Percentiles rank a stretch among this genome's conserved stretches.
Conservation (phyloP, 371 early-diverging fungal genomes). For the Mortierella sp. region DNA sequence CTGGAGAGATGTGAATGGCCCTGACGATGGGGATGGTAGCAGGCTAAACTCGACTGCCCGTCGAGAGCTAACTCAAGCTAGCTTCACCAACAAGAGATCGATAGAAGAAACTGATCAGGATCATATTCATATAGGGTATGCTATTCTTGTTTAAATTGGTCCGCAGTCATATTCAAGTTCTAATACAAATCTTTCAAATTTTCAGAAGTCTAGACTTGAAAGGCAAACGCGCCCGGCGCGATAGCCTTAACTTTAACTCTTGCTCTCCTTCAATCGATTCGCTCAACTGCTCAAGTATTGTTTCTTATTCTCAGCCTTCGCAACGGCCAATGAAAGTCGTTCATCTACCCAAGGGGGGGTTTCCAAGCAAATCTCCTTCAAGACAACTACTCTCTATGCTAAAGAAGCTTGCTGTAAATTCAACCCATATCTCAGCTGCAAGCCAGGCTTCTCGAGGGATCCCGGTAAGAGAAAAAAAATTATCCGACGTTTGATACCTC, state of each 20-base stretch:
- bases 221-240: constrained; percentile 23
- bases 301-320: constrained; percentile 35
- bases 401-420: constrained; percentile 15
- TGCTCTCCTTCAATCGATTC: constrained; percentile 21
- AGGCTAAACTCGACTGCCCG: not conserved
- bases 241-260: constrained; percentile 4
- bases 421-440: constrained; percentile 16
- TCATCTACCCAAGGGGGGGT: not conserved
- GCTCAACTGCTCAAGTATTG: constrained; percentile 32
- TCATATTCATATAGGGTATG: not conserved
- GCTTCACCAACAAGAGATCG: constrained; percentile 6
- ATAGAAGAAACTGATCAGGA: constrained; percentile 6
- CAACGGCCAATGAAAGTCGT: not conserved
- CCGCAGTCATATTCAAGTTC: not conserved
- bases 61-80: not conserved
- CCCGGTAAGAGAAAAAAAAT: constrained; percentile 15
- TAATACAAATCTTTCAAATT: not conserved
- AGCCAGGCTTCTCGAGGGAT: constrained; percentile 46
- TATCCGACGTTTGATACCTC: not conserved
- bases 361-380: not conserved
- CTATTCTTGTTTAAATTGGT: not conserved
- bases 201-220: constrained; percentile 9
- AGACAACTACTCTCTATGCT: constrained; percentile 17
- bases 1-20: not conserved
- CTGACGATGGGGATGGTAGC: not conserved